A percentile compares a stretch with the other conserved stretches of the same genome.
These are phyloP conservation scores for Ustilago crameri DNA, from an alignment of 1,284 basidiomycete species.

Conservation along the genomic window DNA sequence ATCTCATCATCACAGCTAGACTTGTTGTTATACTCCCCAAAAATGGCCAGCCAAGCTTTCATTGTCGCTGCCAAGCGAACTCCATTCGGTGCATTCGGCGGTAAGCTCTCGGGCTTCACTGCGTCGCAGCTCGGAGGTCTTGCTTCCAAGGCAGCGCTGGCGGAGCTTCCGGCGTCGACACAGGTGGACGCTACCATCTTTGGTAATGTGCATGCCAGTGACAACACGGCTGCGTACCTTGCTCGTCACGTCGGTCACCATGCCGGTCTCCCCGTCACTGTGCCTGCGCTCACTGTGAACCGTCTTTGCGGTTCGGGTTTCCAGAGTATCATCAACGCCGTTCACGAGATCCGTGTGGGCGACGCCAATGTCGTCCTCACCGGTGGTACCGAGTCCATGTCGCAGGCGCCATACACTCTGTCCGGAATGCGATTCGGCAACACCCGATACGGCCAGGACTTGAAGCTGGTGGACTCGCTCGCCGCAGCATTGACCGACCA, in stretches of 20 bases:
- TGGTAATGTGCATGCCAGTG: constrained; percentile 62
- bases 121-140: constrained; percentile 71
- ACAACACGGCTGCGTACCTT: constrained; percentile 83
- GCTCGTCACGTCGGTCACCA: constrained; percentile 92
- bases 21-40: neutral
- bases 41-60: constrained; percentile 59
- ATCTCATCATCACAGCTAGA: neutral
- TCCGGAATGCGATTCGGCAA: constrained; percentile 69
- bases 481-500: constrained; percentile 72
- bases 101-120: constrained; percentile 67
- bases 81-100: constrained; percentile 73
- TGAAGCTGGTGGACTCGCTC: constrained; percentile 73
- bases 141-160: constrained; percentile 72
- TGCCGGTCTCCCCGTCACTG: constrained; percentile 75
- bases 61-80: constrained; percentile 71
- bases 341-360: constrained; percentile 88
- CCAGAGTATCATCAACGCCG: constrained; percentile 91
- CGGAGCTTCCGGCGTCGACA: constrained; percentile 69
- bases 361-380: constrained; percentile 87
- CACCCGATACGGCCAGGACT: constrained; percentile 71
- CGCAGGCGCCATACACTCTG: constrained; percentile 77
- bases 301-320: constrained; percentile 95
- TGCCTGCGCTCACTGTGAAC: constrained; percentile 73
- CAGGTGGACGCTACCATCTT: constrained; percentile 70
- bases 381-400: constrained; percentile 98